phyloP scores from a whole-genome alignment of 768 basidiomycete genomes.

The Leccinum uliginosum region DNA sequence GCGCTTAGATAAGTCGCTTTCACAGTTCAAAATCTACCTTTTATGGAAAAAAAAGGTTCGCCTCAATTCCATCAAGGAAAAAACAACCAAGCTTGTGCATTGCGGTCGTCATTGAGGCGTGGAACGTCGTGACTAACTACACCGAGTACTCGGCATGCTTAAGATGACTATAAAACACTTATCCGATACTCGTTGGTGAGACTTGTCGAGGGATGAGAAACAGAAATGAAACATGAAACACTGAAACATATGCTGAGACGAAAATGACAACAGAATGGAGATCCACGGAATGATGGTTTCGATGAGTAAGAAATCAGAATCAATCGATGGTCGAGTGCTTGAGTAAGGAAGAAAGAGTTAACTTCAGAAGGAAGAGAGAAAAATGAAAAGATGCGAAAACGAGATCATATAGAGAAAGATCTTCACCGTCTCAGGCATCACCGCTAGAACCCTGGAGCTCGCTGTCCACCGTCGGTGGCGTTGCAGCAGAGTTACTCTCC shows the following conservation, averaged over 20 bases:
- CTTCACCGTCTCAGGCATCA: conserved; percentile 10
- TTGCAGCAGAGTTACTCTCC: conserved; percentile 25
- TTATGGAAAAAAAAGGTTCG: conserved; percentile 3
- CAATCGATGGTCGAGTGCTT: not conserved
- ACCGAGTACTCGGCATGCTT: conserved; percentile 3
- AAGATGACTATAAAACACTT: conserved; percentile 20
- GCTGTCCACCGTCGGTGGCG: conserved; percentile 29
- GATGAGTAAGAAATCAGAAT: conserved; percentile 11
- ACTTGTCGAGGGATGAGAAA: not conserved
- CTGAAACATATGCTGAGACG: conserved; percentile 11
- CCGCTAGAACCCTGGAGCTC: conserved; percentile 10
- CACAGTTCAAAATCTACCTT: not conserved
- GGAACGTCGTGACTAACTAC: conserved; percentile 23
- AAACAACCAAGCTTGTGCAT: conserved; percentile 6
- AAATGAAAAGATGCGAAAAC: conserved; percentile 5
- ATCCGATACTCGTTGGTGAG: conserved; percentile 8
- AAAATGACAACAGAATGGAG: conserved; percentile 9
- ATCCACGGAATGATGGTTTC: conserved; percentile 15
- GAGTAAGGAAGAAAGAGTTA: conserved; percentile 1
- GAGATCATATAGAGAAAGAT: conserved; percentile 6
- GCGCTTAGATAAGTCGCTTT: not conserved
- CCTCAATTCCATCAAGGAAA: conserved; percentile 14
- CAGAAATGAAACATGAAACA: conserved; percentile 8
- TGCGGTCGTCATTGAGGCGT: conserved; percentile 18
- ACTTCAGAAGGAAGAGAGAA: not conserved